Evolutionary conservation across 169 alveolate species (phyloP).

Genomic region (Amoebophrya sp.): DNA sequence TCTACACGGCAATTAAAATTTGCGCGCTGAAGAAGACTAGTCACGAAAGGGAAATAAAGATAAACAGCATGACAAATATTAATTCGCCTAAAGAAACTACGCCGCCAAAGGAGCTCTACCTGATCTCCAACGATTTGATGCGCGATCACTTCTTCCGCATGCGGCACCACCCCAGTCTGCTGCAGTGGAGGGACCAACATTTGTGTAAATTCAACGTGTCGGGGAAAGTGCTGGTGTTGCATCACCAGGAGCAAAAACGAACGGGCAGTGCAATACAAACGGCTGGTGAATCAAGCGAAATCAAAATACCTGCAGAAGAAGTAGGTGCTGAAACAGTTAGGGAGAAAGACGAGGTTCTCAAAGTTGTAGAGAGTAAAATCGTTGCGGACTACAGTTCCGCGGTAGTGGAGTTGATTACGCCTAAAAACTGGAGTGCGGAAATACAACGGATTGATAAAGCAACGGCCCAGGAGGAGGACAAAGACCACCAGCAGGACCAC

Average conservation of each 20-base stretch:
- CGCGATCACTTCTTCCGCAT: background rate
- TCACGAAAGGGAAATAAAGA: background rate
- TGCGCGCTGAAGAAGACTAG: background rate
- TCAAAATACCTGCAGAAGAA: too few relatives aligned
- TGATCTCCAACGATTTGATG: background rate
- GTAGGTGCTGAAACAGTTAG: too few relatives aligned
- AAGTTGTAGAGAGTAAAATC: too few relatives aligned
- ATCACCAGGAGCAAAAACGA: too few relatives aligned
- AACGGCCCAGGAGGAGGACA: too few relatives aligned
- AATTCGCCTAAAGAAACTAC: too few relatives aligned
- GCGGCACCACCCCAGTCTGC: background rate
- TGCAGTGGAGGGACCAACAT: background rate
- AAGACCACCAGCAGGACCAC: too few relatives aligned
- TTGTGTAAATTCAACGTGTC: background rate
- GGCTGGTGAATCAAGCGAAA: too few relatives aligned
- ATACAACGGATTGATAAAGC: background rate
- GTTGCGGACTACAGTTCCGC: too few relatives aligned
- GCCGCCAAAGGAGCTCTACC: background rate
- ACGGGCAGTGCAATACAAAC: too few relatives aligned
- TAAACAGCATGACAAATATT: background rate
- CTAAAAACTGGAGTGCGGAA: background rate
- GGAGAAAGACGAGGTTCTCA: too few relatives aligned
- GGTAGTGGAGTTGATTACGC: background rate
- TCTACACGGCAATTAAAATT: background rate
- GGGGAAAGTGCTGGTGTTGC: too few relatives aligned